These are phyloP conservation scores for Calonectria ilicicola DNA, from an alignment of 2,329 filamentous ascomycete genomes.

Conservation along the genomic window DNA sequence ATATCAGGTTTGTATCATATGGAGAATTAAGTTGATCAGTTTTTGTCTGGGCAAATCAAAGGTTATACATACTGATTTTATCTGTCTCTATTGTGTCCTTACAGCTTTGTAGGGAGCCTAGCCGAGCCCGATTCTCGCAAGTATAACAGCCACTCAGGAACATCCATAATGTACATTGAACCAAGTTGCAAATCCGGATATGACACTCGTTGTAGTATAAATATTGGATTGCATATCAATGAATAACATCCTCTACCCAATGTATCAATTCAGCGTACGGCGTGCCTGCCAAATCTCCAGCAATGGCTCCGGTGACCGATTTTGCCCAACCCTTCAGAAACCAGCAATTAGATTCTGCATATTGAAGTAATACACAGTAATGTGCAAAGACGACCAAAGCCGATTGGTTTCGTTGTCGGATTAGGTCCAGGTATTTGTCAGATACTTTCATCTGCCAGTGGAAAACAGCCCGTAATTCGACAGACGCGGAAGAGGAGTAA, in stretches of 20 bases:
- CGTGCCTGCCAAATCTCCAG: background rate
- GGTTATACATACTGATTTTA: no score
- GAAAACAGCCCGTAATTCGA: background rate
- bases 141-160: no score
- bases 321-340: background rate
- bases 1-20: no score
- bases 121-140: no score
- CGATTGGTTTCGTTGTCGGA: background rate
- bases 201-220: no score
- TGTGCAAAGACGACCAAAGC: background rate
- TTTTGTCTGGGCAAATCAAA: no score
- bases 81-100: no score
- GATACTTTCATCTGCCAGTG: background rate
- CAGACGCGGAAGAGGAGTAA: background rate
- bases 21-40: no score
- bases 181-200: no score
- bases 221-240: no score
- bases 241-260: background rate
- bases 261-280: background rate
- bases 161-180: no score
- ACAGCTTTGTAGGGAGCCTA: no score
- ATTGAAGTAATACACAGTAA: background rate
- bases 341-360: background rate
- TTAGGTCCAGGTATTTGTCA: background rate
- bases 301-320: background rate